A percentile compares a stretch with the other conserved stretches of the same genome.
phyloP scores from a whole-genome alignment of 106 monocot species.

The Ottelia alismoides region DNA sequence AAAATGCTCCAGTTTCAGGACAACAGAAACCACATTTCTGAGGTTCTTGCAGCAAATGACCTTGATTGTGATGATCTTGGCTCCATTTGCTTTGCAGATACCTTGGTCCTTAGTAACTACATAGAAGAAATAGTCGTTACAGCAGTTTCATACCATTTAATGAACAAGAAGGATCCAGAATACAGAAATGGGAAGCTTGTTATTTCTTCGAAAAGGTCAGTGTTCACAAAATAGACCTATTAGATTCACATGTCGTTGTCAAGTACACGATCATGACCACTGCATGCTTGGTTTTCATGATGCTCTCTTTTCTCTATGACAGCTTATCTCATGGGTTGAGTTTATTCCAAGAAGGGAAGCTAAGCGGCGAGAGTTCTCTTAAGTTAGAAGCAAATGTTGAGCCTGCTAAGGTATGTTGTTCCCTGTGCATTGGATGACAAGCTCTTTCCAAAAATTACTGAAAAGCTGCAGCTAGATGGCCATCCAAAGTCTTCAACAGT shows the following conservation, averaged over 20 bases:
- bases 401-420: slow-evolving; percentile 27
- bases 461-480: too few relatives aligned
- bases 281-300: not conserved
- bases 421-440: too few relatives aligned
- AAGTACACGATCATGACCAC: too few relatives aligned
- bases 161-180: slow-evolving; percentile 60
- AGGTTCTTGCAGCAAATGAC: slow-evolving; percentile 54
- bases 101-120: slow-evolving; percentile 30
- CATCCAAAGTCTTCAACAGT: too few relatives aligned
- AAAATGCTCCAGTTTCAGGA: slow-evolving; percentile 52
- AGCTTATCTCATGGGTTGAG: slow-evolving; percentile 76
- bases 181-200: slow-evolving; percentile 81
- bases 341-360: slow-evolving; percentile 56
- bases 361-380: slow-evolving; percentile 25
- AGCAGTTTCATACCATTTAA: slow-evolving; percentile 68
- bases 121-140: slow-evolving; percentile 59
- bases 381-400: slow-evolving; percentile 54
- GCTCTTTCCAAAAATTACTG: too few relatives aligned
- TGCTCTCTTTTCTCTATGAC: not conserved
- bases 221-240: too few relatives aligned
- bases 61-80: slow-evolving; percentile 66
- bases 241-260: too few relatives aligned
- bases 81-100: slow-evolving; percentile 45
- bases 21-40: slow-evolving; percentile 58
- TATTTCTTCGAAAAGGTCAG: slow-evolving; percentile 73